phyloP scores from a whole-genome alignment of 2,329 filamentous ascomycete species.

The Orbilia ellipsospora region DNA sequence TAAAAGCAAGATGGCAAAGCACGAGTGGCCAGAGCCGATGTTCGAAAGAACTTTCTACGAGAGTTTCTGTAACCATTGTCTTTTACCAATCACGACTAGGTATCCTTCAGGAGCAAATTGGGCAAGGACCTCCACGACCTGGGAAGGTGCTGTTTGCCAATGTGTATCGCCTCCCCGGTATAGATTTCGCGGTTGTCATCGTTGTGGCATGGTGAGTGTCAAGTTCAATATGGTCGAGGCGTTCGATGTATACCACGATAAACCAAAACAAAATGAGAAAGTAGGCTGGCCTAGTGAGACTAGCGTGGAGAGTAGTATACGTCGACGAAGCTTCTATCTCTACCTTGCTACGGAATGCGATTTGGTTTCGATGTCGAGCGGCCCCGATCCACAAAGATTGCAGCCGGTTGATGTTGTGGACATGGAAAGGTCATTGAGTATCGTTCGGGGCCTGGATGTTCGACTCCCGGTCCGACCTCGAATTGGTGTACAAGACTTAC shows the following conservation, averaged over 20 bases:
- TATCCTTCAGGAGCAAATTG: conserved; percentile 3
- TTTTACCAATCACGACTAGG: conserved; percentile 11
- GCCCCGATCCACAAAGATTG: conserved; percentile 2
- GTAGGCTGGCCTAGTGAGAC: neutral
- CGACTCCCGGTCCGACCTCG: neutral
- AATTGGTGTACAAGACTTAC: conserved; percentile 37
- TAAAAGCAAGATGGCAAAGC: conserved; percentile 18
- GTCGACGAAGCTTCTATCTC: conserved; percentile 22
- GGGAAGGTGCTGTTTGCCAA: neutral
- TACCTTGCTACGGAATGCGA: conserved; percentile 44
- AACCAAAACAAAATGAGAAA: too few relatives aligned
- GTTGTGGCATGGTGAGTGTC: conserved; percentile 41
- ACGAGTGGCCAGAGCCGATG: conserved; percentile 18
- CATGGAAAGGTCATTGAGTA: conserved; percentile 16
- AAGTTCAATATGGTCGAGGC: conserved; percentile 46
- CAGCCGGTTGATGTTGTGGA: neutral
- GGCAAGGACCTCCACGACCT: conserved; percentile 3
- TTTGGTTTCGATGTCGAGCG: conserved; percentile 8
- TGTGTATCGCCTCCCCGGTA: neutral
- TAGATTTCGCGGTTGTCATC: conserved; percentile 14
- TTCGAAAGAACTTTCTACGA: conserved; percentile 41
- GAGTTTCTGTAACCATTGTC: conserved; percentile 27
- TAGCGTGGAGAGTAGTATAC: neutral
- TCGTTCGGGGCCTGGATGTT: conserved; percentile 31
- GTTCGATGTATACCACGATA: conserved; percentile 27